phyloP scores from a whole-genome alignment of 495 filamentous ascomycete species.

The Penicillium paxilli region DNA sequence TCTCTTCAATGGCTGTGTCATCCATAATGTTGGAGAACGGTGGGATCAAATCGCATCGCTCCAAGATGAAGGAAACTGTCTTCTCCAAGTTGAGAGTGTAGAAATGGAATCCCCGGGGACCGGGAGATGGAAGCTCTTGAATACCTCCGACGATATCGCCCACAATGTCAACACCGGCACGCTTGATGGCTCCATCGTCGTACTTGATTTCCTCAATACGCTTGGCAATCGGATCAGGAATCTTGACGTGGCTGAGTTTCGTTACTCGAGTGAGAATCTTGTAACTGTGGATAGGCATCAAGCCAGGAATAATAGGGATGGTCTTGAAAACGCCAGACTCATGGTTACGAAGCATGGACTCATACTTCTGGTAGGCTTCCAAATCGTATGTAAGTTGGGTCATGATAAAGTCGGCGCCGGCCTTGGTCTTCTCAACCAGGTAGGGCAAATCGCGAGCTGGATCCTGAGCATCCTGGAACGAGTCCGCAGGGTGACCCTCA shows the following conservation, averaged over 20 bases:
- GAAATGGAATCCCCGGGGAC: slow-evolving; percentile 86
- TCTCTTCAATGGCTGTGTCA: slow-evolving; percentile 39
- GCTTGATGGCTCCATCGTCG: slow-evolving; percentile 88
- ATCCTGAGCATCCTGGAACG: slow-evolving; percentile 75
- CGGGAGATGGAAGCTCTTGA: slow-evolving; percentile 57
- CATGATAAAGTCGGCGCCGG: slow-evolving; percentile 97
- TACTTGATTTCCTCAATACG: slow-evolving; percentile 77
- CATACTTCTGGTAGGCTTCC: slow-evolving; percentile 76
- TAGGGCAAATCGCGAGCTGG: slow-evolving; percentile 81
- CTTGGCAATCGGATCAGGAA: slow-evolving; percentile 68
- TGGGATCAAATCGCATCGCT: slow-evolving; percentile 81
- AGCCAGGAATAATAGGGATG: slow-evolving; percentile 87
- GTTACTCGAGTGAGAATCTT: slow-evolving; percentile 92
- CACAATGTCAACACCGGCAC: slow-evolving; percentile 53
- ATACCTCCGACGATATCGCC: slow-evolving; percentile 52
- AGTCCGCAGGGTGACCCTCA: slow-evolving; percentile 93
- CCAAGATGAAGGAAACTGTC: slow-evolving; percentile 88
- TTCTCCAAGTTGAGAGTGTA: slow-evolving; percentile 98
- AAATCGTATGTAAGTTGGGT: slow-evolving; percentile 97
- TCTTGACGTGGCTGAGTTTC: slow-evolving; percentile 87
- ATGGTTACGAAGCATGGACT: slow-evolving; percentile 75
- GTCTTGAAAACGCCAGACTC: slow-evolving; percentile 83
- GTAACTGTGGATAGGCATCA: slow-evolving; percentile 98
- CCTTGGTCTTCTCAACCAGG: slow-evolving; percentile 84
- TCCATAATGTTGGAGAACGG: slow-evolving; percentile 38